phyloP scores from a whole-genome alignment of 768 basidiomycete species.

The Dioszegia aurantiaca region DNA sequence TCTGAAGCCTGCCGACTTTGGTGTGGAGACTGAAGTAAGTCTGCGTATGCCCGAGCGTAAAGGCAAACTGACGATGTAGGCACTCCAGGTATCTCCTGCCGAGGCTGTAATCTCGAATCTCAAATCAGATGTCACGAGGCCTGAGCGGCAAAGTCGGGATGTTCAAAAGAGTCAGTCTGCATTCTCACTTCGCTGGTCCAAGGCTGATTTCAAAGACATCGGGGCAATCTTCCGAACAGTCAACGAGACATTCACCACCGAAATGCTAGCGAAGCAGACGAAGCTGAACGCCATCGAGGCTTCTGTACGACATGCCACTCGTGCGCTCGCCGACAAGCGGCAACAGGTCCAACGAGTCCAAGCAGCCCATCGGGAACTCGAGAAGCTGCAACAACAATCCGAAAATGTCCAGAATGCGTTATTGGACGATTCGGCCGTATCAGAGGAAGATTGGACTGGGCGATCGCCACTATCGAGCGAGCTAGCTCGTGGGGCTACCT shows the following conservation, averaged over 20 bases:
- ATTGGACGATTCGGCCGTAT: conserved; percentile 54
- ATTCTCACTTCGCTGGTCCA: not conserved
- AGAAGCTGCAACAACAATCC: conserved; percentile 73
- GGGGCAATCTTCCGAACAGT: conserved; percentile 77
- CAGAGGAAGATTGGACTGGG: conserved; percentile 56
- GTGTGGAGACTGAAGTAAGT: conserved; percentile 82
- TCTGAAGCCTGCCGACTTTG: conserved; percentile 88
- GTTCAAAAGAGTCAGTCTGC: conserved; percentile 58
- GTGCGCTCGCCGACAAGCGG: conserved; percentile 84
- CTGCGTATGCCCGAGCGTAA: conserved; percentile 40
- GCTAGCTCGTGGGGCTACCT: conserved; percentile 46
- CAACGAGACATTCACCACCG: conserved; percentile 71
- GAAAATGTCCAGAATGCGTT: conserved; percentile 80
- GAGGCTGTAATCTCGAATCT: conserved; percentile 77
- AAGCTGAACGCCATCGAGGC: conserved; percentile 80
- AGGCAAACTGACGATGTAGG: conserved; percentile 21
- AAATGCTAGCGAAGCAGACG: conserved; percentile 83
- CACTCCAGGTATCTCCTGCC: conserved; percentile 49
- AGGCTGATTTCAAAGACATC: conserved; percentile 63
- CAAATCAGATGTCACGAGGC: conserved; percentile 69
- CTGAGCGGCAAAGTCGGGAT: conserved; percentile 70
- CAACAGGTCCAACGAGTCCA: conserved; percentile 78
- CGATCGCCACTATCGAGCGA: conserved; percentile 58
- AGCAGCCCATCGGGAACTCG: conserved; percentile 68
- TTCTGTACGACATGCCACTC: conserved; percentile 82